Base-by-base conservation (phyloP, 345 rosid species). In the Aquilaria yunnanensis region DNA sequence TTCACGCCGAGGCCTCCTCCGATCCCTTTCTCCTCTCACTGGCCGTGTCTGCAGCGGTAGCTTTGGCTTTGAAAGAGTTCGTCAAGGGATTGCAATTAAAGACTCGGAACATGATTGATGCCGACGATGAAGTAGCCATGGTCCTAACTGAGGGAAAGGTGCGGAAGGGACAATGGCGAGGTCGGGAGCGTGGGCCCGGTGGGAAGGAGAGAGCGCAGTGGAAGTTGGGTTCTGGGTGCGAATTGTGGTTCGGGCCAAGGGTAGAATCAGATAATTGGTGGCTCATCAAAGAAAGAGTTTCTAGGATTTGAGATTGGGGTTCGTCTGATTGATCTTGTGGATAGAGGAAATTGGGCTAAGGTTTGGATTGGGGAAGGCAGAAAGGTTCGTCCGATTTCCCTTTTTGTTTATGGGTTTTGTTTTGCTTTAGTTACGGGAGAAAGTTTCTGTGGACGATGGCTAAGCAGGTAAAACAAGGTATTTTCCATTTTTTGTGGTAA, bases 141-240 rank as follows among this genome's bases (percentile, higher is more conserved):
- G 73, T 92, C 98, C 63, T 92, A 96, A 65, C 88, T 92, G 65
- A 89, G 88, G 55, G 90, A 85, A 62, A 84, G 73, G 65, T 89
- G 83, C 54, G 86, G 95, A 31, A 89, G 76, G 6, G 79, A 64
- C 0, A 79, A 72, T 3, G 58, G 69, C 8, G 74, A 55, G 2
- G 74, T 34, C 0, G 77, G 0, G 67, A n/a, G n/a, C 75, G 12
- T 11, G 67, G 29, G 1, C 72, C 69, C 11, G 63, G 63, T 29
- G 71, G 74, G 6, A 66, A 54, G 10, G 81, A 14, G 23, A 50
- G 57, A 8, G 65, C 74, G 5, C 64, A 12, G 41, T 66, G 69
- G 45, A 41, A 49, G 48, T 59, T 75, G 14, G 65, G 34, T 51
- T 50, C 58, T 14, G 71, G 67, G 12, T 29, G 63, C 14, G 65